phyloP scores from a whole-genome alignment of 2,329 filamentous ascomycete species.

The Neophaeococcomyces mojaviensis region DNA sequence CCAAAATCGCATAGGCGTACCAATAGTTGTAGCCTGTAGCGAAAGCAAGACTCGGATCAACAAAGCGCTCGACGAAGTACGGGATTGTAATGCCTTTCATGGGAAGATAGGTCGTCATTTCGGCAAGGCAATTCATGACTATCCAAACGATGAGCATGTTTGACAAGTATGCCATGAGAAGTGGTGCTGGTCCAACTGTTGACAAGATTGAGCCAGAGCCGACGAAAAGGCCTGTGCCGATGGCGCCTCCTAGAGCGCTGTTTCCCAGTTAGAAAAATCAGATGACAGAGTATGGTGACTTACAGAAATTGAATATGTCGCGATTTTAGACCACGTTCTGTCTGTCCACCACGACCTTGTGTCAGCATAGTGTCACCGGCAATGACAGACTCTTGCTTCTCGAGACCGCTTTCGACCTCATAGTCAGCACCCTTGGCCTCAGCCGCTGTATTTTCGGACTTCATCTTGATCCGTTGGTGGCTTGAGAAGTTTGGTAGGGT shows the following conservation, averaged over 20 bases:
- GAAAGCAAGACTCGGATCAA: conserved; percentile 42
- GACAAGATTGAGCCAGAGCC: conserved; percentile 39
- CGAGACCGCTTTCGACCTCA: not conserved
- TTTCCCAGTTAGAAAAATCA: conserved; percentile 8
- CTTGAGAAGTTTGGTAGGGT: too few species aligned
- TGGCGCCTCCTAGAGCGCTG: conserved; percentile 53
- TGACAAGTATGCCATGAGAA: conserved; percentile 11
- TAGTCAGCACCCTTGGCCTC: not conserved
- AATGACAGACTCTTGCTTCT: not conserved
- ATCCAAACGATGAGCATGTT: conserved; percentile 13
- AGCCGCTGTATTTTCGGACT: not conserved
- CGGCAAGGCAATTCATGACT: conserved; percentile 31
- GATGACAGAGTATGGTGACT: not conserved
- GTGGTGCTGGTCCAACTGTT: conserved; percentile 35
- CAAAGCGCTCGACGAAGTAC: conserved; percentile 31
- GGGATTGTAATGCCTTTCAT: conserved; percentile 43
- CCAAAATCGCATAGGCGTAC: conserved; percentile 56
- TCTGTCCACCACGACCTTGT: conserved; percentile 1
- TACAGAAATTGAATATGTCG: conserved; percentile 47
- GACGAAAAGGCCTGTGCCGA: conserved; percentile 47
- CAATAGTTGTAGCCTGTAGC: conserved; percentile 35
- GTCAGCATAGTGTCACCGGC: conserved; percentile 4
- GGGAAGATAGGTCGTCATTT: conserved; percentile 43
- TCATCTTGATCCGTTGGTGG: not conserved
- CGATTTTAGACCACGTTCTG: conserved; percentile 35